phyloP scores from a whole-genome alignment of 202 grass and related monocot genomes.

The Saccharum hybrid region DNA sequence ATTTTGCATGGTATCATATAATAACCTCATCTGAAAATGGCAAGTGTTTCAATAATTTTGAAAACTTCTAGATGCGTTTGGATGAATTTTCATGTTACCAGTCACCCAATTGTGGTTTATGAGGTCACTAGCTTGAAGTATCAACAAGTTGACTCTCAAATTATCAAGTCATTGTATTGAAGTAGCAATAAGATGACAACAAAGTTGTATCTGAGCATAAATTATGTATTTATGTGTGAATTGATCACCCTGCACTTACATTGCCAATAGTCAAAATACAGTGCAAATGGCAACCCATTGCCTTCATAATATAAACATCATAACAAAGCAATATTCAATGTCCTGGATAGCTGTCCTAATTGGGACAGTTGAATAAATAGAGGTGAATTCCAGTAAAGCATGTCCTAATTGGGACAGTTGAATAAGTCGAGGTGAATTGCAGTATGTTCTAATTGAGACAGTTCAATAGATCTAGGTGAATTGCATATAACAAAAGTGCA shows the following conservation, averaged over 20 bases:
- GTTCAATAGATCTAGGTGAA: not conserved
- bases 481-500: conserved; percentile 41
- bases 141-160: conserved; percentile 11
- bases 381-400: not conserved
- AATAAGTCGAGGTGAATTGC: not conserved
- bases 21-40: too few relatives aligned
- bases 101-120: not conserved
- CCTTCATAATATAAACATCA: conserved; percentile 26
- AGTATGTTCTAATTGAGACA: not conserved
- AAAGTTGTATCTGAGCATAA: conserved; percentile 9
- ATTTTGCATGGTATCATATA: too few relatives aligned
- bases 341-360: not conserved
- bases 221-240: conserved; percentile 1
- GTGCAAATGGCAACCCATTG: not conserved
- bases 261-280: not conserved
- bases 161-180: conserved; percentile 5
- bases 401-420: not conserved
- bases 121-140: conserved; percentile 3
- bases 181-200: conserved; percentile 18
- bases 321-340: conserved; percentile 5
- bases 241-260: not conserved
- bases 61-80: not conserved
- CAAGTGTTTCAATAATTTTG: too few relatives aligned
- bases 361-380: not conserved
- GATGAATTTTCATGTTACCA: conserved; percentile 7